These are phyloP conservation scores for Suhomyces kilbournensis DNA, from an alignment of 805 yeast genomes.

Conservation along the genomic window DNA sequence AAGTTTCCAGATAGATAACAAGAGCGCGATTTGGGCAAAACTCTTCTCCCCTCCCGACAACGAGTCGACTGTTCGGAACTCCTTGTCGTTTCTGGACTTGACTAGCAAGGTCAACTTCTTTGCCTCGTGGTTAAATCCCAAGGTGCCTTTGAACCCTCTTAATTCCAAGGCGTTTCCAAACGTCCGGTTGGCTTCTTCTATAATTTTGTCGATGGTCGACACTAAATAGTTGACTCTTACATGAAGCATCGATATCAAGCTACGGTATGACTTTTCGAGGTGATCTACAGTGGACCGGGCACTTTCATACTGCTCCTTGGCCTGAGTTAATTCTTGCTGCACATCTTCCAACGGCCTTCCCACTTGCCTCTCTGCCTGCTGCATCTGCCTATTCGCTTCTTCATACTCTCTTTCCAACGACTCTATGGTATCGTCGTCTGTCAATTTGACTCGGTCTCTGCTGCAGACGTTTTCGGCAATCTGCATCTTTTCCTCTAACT, in stretches of 20 bases:
- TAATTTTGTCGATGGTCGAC: conserved; percentile 29
- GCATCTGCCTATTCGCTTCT: conserved; percentile 44
- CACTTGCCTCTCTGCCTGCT: conserved; percentile 49
- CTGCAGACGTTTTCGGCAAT: conserved; percentile 44
- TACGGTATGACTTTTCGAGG: conserved; percentile 24
- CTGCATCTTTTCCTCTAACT: conserved; percentile 13
- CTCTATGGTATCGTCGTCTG: conserved; percentile 42
- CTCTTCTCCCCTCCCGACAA: conserved; percentile 97
- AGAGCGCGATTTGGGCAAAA: conserved; percentile 82
- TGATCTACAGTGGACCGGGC: conserved; percentile 41
- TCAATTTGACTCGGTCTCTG: conserved; percentile 42
- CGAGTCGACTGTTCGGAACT: conserved; percentile 69
- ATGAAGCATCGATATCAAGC: conserved; percentile 28
- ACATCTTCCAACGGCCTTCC: conserved; percentile 59
- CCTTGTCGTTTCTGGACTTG: conserved; percentile 56
- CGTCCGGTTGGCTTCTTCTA: conserved; percentile 31
- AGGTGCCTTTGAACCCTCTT: conserved; percentile 72
- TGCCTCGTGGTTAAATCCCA: conserved; percentile 58
- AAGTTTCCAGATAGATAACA: conserved; percentile 88
- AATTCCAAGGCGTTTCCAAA: conserved; percentile 59
- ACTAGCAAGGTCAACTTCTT: conserved; percentile 56
- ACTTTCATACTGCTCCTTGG: conserved; percentile 41
- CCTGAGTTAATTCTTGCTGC: conserved; percentile 42
- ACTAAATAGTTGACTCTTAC: conserved; percentile 31
- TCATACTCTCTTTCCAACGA: conserved; percentile 49